Evolutionary conservation across 2,329 filamentous ascomycete genomes (phyloP).

Genomic region (Akanthomyces muscarius): DNA sequence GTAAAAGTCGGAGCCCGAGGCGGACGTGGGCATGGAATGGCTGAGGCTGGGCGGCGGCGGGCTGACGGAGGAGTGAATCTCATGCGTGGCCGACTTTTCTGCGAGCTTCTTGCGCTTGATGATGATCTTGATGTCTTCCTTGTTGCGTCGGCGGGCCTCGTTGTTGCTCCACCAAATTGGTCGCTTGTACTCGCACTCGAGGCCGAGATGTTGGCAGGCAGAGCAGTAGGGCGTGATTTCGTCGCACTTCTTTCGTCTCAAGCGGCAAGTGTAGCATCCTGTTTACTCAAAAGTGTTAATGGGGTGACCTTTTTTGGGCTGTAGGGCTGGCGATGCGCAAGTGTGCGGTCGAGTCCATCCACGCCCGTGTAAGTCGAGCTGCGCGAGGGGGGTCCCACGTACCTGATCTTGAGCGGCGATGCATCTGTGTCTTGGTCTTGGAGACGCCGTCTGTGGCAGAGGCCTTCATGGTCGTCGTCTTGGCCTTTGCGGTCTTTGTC

Average conservation of each 20-base stretch:
- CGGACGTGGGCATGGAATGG: constrained; percentile 76
- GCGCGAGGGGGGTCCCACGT: constrained; percentile 36
- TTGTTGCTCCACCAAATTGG: constrained; percentile 97
- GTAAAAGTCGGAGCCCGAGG: constrained; percentile 71
- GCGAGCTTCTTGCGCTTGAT: constrained; percentile 96
- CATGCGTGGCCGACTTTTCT: constrained; percentile 66
- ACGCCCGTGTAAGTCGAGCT: constrained; percentile 29
- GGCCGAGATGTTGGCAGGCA: constrained; percentile 68
- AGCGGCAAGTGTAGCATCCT: constrained; percentile 67
- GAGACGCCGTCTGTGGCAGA: constrained; percentile 46
- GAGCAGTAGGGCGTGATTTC: constrained; percentile 60
- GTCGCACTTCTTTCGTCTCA: constrained; percentile 67
- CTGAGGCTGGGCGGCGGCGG: constrained; percentile 70
- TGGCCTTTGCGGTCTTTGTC: constrained; percentile 55
- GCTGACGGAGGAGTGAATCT: constrained; percentile 52
- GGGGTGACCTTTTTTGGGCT: constrained; percentile 2
- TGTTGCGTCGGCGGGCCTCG: constrained; percentile 78
- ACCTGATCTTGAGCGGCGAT: constrained; percentile 93
- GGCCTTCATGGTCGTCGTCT: constrained; percentile 49
- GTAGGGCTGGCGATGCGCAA: not conserved
- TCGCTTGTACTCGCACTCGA: constrained; percentile 93
- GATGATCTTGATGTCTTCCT: constrained; percentile 93
- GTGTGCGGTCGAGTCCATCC: constrained; percentile 15
- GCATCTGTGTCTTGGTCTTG: constrained; percentile 79
- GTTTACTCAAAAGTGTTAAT: constrained; percentile 29